Evolutionary conservation across 805 yeast genomes (phyloP), one percentile per base, ranked within the genome.

Genomic region (Saturnispora mendoncae): DNA sequence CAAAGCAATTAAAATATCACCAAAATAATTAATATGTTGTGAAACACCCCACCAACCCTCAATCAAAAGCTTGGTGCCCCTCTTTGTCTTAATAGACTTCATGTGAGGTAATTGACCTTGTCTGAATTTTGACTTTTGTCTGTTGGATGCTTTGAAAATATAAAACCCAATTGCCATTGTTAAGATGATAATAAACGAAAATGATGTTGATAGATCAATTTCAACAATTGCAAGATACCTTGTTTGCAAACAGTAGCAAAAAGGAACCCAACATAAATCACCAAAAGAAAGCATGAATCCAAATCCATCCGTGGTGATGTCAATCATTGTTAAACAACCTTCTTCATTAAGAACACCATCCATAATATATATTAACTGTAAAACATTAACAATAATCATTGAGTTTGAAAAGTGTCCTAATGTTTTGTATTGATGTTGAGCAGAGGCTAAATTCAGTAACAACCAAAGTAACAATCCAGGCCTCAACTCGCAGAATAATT

Each of bases 31-130:
- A 56, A 85, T 86, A 60, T 92, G 98, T 51, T 94, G 95, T 6
- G 95, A 78, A 15, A 69, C 60, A 2, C 82, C 83, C 98, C 98
- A 92, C 98, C 97, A 92, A 3, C 97, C 96, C 54, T 86, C 92
- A 41, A 78, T 74, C 34, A 92, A 65, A 48, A 92, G 70, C 55
- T 76, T 83, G 20, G 95, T 80, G 1, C 94, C 94, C 13, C 82
- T 75, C 24, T 71, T 66, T 0, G 97, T 81, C 48, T 74, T 65
- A 45, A 92, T 83, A 41, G 74, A 78, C 47, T 76, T 72, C 63
- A 86, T 65, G 55, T 84, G 78, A 2, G 68, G 57, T 44, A 87
- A 69, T 51, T 80, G 74, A 13, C 95, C 95, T 47, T 74, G 75
- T 62, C 83, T 80, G 68, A 92, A 92, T 25, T 74, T 71, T 19